phyloP scores from a whole-genome alignment of 2,329 filamentous ascomycete species.

The Neofusicoccum ribis region DNA sequence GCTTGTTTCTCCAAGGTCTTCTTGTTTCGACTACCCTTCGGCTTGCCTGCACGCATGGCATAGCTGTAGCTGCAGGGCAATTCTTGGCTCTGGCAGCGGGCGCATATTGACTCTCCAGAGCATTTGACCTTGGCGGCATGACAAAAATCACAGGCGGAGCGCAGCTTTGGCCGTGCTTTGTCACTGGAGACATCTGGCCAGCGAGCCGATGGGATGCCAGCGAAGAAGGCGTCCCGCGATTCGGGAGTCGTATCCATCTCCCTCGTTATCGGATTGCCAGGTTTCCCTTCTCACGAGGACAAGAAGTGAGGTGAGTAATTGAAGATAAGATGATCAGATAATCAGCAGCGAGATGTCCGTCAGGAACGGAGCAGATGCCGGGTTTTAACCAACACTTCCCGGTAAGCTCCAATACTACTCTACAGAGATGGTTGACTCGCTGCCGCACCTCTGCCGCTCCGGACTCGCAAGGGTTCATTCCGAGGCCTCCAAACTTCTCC shows the following conservation, averaged over 20 bases:
- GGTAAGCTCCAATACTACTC: background rate
- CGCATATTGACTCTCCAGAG: constrained; percentile 4
- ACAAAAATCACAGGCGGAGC: constrained; percentile 15
- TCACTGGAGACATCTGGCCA: background rate
- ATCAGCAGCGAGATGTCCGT: background rate
- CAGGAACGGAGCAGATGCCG: background rate
- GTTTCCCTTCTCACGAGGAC: background rate
- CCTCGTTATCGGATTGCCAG: background rate
- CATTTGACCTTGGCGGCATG: constrained; percentile 16
- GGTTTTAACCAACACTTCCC: background rate
- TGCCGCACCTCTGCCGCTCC: background rate
- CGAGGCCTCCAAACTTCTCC: background rate
- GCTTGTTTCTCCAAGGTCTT: constrained; percentile 15
- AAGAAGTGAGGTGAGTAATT: background rate
- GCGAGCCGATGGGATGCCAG: background rate
- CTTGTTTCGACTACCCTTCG: constrained; percentile 12
- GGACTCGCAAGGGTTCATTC: background rate
- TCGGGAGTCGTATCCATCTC: background rate
- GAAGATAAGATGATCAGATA: constrained; percentile 16
- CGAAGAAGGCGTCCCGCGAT: background rate
- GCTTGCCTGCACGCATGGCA: constrained; percentile 13
- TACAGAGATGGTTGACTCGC: background rate
- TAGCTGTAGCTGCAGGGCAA: constrained; percentile 16
- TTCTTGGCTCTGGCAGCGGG: constrained; percentile 2
- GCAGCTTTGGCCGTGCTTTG: constrained; percentile 6